phyloP scores from a whole-genome alignment of 768 basidiomycete genomes.

The Suillus variegatus region DNA sequence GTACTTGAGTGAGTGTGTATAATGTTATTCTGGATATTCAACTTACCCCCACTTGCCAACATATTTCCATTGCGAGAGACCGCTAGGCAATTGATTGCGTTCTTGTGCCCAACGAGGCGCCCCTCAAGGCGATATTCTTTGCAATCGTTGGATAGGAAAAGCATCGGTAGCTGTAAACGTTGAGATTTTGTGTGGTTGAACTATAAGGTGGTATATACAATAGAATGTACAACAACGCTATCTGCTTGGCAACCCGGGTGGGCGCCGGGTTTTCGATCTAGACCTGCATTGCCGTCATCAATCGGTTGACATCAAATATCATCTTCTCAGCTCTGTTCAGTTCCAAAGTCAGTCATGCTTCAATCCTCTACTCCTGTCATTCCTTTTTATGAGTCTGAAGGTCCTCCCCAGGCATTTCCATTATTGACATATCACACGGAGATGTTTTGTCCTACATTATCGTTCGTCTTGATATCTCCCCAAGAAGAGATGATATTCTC shows the following conservation, averaged over 20 bases:
- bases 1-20: background rate
- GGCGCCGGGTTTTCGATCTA: background rate
- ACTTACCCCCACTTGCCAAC: slow-evolving; percentile 11
- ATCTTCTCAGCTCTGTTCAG: background rate
- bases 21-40: background rate
- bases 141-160: too few species aligned
- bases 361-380: background rate
- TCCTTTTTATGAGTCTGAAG: background rate
- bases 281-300: background rate
- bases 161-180: too few species aligned
- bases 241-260: too few species aligned
- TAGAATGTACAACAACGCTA: too few species aligned
- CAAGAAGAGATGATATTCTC: background rate
- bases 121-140: slow-evolving; percentile 4
- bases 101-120: slow-evolving; percentile 8
- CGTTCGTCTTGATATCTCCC: background rate
- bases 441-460: background rate
- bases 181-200: too few species aligned
- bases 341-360: background rate
- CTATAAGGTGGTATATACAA: too few species aligned
- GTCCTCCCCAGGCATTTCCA: background rate
- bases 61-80: slow-evolving; percentile 3
- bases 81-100: slow-evolving; percentile 9
- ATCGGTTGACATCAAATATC: background rate
- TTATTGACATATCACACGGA: background rate